These are phyloP conservation scores for Periglandula ipomoeae DNA, from an alignment of 2,329 filamentous ascomycete genomes.

Conservation along the genomic window DNA sequence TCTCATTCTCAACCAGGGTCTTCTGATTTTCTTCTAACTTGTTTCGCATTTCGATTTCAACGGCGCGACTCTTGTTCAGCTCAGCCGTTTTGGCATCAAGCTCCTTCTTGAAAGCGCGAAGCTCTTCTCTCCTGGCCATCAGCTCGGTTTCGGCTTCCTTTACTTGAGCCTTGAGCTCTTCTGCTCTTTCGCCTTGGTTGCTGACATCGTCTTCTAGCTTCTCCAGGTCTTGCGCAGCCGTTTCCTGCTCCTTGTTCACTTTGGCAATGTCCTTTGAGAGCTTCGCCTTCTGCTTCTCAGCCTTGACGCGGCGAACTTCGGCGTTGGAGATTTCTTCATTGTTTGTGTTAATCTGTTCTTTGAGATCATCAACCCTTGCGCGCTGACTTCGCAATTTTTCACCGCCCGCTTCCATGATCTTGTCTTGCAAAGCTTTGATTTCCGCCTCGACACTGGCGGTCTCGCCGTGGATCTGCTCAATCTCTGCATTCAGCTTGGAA, in stretches of 20 bases:
- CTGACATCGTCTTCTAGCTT: slow-evolving; percentile 70
- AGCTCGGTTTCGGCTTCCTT: slow-evolving; percentile 77
- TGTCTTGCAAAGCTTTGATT: slow-evolving; percentile 86
- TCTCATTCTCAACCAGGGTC: slow-evolving; percentile 74
- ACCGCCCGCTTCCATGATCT: slow-evolving; percentile 97
- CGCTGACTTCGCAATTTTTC: slow-evolving; percentile 86
- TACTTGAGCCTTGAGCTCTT: slow-evolving; percentile 61
- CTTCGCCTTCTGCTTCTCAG: slow-evolving; percentile 84
- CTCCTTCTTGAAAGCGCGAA: slow-evolving; percentile 71
- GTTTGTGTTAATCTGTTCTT: slow-evolving; percentile 73
- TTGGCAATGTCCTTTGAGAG: slow-evolving; percentile 75
- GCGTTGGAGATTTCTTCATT: slow-evolving; percentile 77
- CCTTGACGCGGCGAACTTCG: slow-evolving; percentile 83
- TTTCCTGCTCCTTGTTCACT: slow-evolving; percentile 69
- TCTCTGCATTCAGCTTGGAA: slow-evolving; percentile 62
- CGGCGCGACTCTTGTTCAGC: slow-evolving; percentile 78
- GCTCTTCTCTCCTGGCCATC: slow-evolving; percentile 68
- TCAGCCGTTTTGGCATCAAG: slow-evolving; percentile 79
- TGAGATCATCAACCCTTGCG: slow-evolving; percentile 79
- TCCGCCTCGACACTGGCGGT: slow-evolving; percentile 87
- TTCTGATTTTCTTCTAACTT: slow-evolving; percentile 97
- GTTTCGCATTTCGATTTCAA: slow-evolving; percentile 97
- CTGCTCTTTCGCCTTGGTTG: slow-evolving; percentile 66
- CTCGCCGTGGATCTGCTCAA: slow-evolving; percentile 71
- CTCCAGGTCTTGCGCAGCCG: slow-evolving; percentile 63